Percentiles rank a stretch among this genome's conserved stretches.
Evolutionary conservation across 805 yeast genomes (phyloP).

Genomic region (Isabelozyma pseudorhagii): DNA sequence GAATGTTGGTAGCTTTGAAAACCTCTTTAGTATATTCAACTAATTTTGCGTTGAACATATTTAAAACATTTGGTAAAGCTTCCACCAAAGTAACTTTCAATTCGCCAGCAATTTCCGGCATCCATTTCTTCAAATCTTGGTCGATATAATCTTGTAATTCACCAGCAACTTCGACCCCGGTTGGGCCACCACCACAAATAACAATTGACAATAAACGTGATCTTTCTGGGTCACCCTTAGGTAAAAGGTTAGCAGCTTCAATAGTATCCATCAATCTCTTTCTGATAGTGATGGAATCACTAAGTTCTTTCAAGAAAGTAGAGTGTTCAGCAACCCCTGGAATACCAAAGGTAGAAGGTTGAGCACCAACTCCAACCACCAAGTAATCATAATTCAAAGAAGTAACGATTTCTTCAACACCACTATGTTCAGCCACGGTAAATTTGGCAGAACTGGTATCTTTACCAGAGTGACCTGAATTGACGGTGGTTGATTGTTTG

Average conservation of each 20-base stretch:
- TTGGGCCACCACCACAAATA: slow-evolving; percentile 98
- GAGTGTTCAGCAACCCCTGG: slow-evolving; percentile 92
- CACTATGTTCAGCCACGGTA: slow-evolving; percentile 38
- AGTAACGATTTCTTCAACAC: slow-evolving; percentile 43
- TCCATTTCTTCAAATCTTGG: slow-evolving; percentile 86
- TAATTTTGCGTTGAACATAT: slow-evolving; percentile 65
- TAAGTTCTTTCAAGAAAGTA: slow-evolving; percentile 83
- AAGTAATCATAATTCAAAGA: slow-evolving; percentile 71
- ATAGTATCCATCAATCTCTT: slow-evolving; percentile 79
- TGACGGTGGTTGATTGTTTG: slow-evolving; percentile 56
- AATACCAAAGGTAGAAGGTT: slow-evolving; percentile 90
- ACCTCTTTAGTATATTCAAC: slow-evolving; percentile 78
- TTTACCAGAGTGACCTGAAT: slow-evolving; percentile 52
- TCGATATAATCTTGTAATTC: slow-evolving; percentile 92
- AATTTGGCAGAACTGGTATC: slow-evolving; percentile 43
- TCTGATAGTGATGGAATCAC: slow-evolving; percentile 84
- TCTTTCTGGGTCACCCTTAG: slow-evolving; percentile 74
- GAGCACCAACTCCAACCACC: slow-evolving; percentile 93
- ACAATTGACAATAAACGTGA: slow-evolving; percentile 81
- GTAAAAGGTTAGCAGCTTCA: slow-evolving; percentile 82
- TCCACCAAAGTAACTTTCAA: slow-evolving; percentile 83
- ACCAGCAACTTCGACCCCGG: slow-evolving; percentile 97
- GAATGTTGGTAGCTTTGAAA: slow-evolving; percentile 63
- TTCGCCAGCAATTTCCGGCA: slow-evolving; percentile 81
- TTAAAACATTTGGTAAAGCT: slow-evolving; percentile 86